Conservation (phyloP, 1,284 basidiomycete genomes). For the Rhizoctonia solani region DNA sequence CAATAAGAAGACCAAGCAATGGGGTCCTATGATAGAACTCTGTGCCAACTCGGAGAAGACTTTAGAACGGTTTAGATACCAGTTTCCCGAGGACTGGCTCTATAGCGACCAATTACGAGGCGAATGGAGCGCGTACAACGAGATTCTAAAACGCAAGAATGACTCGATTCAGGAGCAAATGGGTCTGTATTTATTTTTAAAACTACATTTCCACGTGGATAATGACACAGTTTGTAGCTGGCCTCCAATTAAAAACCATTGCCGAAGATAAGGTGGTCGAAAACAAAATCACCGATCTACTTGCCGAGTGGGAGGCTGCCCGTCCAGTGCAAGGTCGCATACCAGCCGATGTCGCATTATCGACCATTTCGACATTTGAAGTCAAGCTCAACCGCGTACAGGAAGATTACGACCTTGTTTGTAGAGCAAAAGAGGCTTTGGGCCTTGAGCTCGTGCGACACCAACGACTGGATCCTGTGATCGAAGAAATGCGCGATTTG, state of each 20-base stretch:
- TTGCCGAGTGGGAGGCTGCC: slow-evolving; percentile 93
- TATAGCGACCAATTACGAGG: slow-evolving; percentile 97
- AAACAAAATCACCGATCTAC: slow-evolving; percentile 87
- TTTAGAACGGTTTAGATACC: slow-evolving; percentile 93
- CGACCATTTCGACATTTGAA: slow-evolving; percentile 93
- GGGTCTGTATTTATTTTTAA: slow-evolving; percentile 52
- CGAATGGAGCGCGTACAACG: slow-evolving; percentile 98
- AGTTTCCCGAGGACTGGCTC: slow-evolving; percentile 96
- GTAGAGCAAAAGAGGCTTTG: slow-evolving; percentile 94
- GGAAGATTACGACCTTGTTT: slow-evolving; percentile 93
- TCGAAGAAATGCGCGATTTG: slow-evolving; percentile 93
- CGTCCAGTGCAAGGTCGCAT: slow-evolving; percentile 95
- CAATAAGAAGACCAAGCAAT: slow-evolving; percentile 94
- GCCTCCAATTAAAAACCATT: slow-evolving; percentile 97
- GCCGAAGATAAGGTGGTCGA: slow-evolving; percentile 98
- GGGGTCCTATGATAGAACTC: slow-evolving; percentile 96
- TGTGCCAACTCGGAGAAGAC: slow-evolving; percentile 96
- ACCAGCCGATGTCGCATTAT: slow-evolving; percentile 94
- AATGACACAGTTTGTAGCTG: slow-evolving; percentile 57
- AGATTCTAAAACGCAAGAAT: slow-evolving; percentile 97
- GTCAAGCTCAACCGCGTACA: slow-evolving; percentile 84
- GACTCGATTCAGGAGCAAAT: slow-evolving; percentile 98
- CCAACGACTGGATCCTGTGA: slow-evolving; percentile 88
- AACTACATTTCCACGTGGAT: not conserved
- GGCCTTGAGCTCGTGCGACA: slow-evolving; percentile 91